Conservation (phyloP, 768 basidiomycete species). For the Hemileccinum impolitum region DNA sequence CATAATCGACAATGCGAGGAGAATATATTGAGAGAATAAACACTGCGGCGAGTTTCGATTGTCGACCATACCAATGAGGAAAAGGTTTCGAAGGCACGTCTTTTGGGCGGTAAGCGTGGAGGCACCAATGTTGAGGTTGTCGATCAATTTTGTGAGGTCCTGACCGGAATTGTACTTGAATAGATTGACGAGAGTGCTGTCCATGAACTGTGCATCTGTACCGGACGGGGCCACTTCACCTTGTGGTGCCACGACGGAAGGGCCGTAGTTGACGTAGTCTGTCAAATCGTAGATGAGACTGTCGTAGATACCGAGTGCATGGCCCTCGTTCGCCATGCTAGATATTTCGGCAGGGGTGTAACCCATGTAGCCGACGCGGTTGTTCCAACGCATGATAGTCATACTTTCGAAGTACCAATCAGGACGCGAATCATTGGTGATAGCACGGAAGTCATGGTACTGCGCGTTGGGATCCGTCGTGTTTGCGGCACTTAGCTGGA, state of each 20-base stretch:
- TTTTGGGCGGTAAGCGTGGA: constrained; percentile 68
- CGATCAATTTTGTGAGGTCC: constrained; percentile 77
- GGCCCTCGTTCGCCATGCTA: constrained; percentile 59
- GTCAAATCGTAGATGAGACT: constrained; percentile 86
- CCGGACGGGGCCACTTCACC: constrained; percentile 42
- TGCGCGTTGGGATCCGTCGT: constrained; percentile 68
- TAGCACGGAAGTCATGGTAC: constrained; percentile 96
- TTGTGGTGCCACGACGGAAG: constrained; percentile 47
- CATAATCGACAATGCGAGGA: constrained; percentile 82
- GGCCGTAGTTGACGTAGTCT: constrained; percentile 69
- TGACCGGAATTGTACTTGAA: constrained; percentile 72
- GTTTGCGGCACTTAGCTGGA: constrained; percentile 75
- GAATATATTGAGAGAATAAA: constrained; percentile 85
- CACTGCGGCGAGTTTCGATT: constrained; percentile 91
- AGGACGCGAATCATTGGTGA: constrained; percentile 84
- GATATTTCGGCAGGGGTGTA: constrained; percentile 73
- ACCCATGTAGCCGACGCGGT: constrained; percentile 86
- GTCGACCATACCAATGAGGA: constrained; percentile 89
- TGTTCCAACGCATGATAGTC: constrained; percentile 88
- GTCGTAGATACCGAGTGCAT: constrained; percentile 82
- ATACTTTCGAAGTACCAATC: constrained; percentile 98
- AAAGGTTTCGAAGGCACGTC: constrained; percentile 89
- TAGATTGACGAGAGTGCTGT: constrained; percentile 60
- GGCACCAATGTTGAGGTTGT: constrained; percentile 57
- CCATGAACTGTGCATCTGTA: constrained; percentile 65